Evolutionary conservation across 177 flowering plant species (phyloP).

Genomic region (Vitis hybrid): DNA sequence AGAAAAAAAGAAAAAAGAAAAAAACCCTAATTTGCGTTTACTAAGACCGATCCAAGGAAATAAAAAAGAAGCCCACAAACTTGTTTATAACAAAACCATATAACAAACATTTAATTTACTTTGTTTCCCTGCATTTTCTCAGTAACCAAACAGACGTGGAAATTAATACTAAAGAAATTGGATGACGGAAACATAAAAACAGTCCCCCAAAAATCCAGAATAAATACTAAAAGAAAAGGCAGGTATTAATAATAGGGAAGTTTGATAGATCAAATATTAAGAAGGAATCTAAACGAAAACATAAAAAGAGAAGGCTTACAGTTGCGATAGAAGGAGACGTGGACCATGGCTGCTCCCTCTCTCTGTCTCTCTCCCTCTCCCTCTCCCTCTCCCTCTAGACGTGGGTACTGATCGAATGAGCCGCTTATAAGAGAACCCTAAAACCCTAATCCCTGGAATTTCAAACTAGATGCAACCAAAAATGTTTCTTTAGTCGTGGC

Average conservation of each 20-base stretch:
- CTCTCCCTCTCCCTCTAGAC: neutral
- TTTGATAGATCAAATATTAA: neutral
- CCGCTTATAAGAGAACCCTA: slow-evolving; percentile 1
- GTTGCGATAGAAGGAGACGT: slow-evolving; percentile 44
- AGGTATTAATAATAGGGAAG: neutral
- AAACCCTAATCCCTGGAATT: slow-evolving; percentile 7
- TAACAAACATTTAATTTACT: too few species aligned
- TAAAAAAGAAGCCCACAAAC: neutral
- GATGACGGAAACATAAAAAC: too few species aligned
- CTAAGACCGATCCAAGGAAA: neutral
- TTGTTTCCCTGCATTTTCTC: too few species aligned
- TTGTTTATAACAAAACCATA: neutral
- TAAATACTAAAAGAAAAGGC: neutral
- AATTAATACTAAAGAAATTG: too few species aligned
- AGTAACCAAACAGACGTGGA: too few species aligned
- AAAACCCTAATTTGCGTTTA: too few species aligned
- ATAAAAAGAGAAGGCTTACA: slow-evolving; percentile 19
- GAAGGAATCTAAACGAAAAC: neutral
- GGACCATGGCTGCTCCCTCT: slow-evolving; percentile 33
- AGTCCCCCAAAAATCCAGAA: neutral
- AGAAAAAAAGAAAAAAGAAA: neutral
- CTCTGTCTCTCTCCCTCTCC: slow-evolving; percentile 6
- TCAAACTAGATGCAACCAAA: neutral
- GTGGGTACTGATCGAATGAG: neutral
- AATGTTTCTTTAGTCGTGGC: neutral